phyloP scores from a whole-genome alignment of 495 filamentous ascomycete species.

The Physcia stellaris region DNA sequence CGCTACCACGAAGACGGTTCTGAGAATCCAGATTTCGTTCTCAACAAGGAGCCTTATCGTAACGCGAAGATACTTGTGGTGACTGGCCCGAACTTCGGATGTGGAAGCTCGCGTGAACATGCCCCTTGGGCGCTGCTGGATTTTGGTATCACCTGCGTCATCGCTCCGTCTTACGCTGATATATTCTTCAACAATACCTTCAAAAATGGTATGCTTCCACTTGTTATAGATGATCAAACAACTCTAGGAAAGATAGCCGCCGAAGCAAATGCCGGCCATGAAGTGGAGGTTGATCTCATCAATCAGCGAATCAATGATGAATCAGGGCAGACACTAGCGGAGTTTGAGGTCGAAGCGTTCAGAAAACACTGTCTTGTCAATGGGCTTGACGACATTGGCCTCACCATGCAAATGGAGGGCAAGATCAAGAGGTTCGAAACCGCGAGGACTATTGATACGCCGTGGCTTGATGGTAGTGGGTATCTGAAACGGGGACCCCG shows the following conservation, averaged over 20 bases:
- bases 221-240: slow-evolving; percentile 53
- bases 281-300: slow-evolving; percentile 83
- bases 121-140: slow-evolving; percentile 95
- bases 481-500: slow-evolving; percentile 63
- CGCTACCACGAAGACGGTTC: slow-evolving; percentile 59
- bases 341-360: slow-evolving; percentile 83
- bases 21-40: slow-evolving; percentile 69
- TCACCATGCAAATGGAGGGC: slow-evolving; percentile 82
- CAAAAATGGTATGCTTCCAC: slow-evolving; percentile 98
- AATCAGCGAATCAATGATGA: slow-evolving; percentile 72
- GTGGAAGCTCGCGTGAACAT: slow-evolving; percentile 86
- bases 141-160: slow-evolving; percentile 89
- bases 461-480: slow-evolving; percentile 82
- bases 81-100: slow-evolving; percentile 91
- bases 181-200: slow-evolving; percentile 99
- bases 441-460: slow-evolving; percentile 60
- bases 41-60: slow-evolving; percentile 84
- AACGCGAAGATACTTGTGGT: slow-evolving; percentile 81
- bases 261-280: slow-evolving; percentile 69
- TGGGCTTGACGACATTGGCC: slow-evolving; percentile 89
- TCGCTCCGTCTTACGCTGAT: slow-evolving; percentile 85
- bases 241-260: slow-evolving; percentile 58
- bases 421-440: slow-evolving; percentile 79
- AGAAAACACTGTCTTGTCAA: slow-evolving; percentile 89
- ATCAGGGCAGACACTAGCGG: slow-evolving; percentile 53